Evolutionary conservation across 805 yeast species (phyloP).

Genomic region (Yarrowia deformans): DNA sequence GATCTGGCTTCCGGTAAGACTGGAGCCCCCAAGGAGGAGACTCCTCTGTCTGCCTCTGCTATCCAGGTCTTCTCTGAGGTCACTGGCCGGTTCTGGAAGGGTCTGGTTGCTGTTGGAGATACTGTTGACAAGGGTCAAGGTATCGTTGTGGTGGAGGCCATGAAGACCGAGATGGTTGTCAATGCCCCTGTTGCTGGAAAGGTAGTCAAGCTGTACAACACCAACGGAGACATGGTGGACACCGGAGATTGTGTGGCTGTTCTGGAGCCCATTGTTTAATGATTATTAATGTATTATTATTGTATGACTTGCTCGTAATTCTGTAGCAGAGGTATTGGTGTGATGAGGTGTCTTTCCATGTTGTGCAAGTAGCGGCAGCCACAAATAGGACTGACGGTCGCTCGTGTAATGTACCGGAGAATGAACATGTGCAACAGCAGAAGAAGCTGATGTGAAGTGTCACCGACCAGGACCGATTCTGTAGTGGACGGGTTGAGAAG

Average conservation of each 20-base stretch:
- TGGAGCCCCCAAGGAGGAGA: conserved; percentile 45
- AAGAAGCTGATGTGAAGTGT: too few species aligned
- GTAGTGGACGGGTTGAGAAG: too few species aligned
- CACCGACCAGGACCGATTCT: too few species aligned
- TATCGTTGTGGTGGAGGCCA: conserved; percentile 90
- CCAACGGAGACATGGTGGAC: conserved; percentile 94
- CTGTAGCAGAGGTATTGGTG: too few species aligned
- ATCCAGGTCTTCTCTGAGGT: conserved; percentile 89
- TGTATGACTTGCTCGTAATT: too few species aligned
- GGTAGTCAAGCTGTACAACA: conserved; percentile 58
- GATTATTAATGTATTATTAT: neutral
- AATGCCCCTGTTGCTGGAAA: conserved; percentile 60
- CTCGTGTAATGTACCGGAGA: too few species aligned
- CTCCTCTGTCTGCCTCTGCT: conserved; percentile 62
- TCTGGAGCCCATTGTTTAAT: conserved; percentile 54
- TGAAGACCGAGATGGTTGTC: conserved; percentile 98
- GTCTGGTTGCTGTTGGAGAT: conserved; percentile 81
- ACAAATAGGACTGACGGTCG: too few species aligned
- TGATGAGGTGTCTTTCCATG: too few species aligned
- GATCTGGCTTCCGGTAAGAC: conserved; percentile 77
- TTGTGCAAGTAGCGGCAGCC: too few species aligned
- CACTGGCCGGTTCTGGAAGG: conserved; percentile 96
- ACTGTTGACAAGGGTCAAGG: conserved; percentile 76
- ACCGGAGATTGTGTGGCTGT: conserved; percentile 96
- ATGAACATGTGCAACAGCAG: too few species aligned